Percentiles rank a stretch among this genome's conserved stretches.
phyloP scores from a whole-genome alignment of 768 basidiomycete genomes.

The Cytidiella melzeri region DNA sequence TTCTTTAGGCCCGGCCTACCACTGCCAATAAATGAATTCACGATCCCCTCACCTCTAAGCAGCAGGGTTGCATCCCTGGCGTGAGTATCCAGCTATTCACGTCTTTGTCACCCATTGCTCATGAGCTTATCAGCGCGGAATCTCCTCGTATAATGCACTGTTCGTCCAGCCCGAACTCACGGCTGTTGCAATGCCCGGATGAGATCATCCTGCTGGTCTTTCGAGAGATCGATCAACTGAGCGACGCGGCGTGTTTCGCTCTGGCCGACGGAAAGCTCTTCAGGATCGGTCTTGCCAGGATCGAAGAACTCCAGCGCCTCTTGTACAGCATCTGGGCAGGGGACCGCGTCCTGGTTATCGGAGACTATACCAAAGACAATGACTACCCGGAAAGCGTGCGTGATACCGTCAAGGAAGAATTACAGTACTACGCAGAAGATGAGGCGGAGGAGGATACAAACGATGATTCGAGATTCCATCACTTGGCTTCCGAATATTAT shows the following conservation, averaged over 20 bases:
- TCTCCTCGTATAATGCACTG: neutral
- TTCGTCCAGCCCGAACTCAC: neutral
- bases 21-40: too few relatives aligned
- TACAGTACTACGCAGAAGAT: too few relatives aligned
- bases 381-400: neutral
- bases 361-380: neutral
- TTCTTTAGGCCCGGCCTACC: too few relatives aligned
- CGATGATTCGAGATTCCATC: neutral
- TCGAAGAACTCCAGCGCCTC: neutral
- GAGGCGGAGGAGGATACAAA: too few relatives aligned
- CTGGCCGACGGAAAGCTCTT: neutral
- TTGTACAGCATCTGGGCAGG: neutral
- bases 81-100: too few relatives aligned
- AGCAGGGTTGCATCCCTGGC: too few relatives aligned
- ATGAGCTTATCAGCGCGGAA: too few relatives aligned
- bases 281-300: neutral
- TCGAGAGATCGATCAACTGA: neutral
- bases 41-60: too few relatives aligned
- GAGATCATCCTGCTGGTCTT: neutral
- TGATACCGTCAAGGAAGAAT: neutral
- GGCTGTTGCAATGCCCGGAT: neutral
- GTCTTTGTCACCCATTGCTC: too few relatives aligned
- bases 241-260: neutral
- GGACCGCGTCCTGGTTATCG: neutral
- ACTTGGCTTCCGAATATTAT: neutral